Evolutionary conservation across 805 yeast genomes (phyloP), one percentile per base, ranked within the genome.

Genomic region (Wickerhamia fluorescens): DNA sequence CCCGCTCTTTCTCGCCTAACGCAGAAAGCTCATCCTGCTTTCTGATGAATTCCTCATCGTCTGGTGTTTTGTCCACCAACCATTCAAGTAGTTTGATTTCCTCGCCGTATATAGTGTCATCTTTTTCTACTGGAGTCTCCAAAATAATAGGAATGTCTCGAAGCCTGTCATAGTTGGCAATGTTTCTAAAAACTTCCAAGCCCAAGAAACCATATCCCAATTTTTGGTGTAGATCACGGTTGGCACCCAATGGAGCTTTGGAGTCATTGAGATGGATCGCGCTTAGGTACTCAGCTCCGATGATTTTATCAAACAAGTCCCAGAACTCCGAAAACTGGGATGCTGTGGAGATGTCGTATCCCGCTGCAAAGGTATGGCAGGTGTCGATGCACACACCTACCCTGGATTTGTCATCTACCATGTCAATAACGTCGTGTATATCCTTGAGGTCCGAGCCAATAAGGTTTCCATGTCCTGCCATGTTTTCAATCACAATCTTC

Each of bases 361-460:
- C 98, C 2, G 97, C 95, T 1, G 97, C 96, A 63, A 84, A 87
- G 0, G 95, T 68, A 54, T 92, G 98, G 51, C 98, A 92, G 0
- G 97, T 92, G 52, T 92, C 98, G 10, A 92, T 68, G 51, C 98
- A 92, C 1, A 92, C 95, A 4, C 98, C 97, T n/a, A 92, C 78
- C 33, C 98, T 67, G 1, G 58, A 49, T 53, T 88, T 88, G 47
- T 87, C 73, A 1, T 86, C 81, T n/a, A 92, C 72, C 65, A 75
- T 47, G 20, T 73, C 79, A 24, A 92, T 85, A 10, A 92, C 88
- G 14, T 69, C 71, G 16, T 68, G 62, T 27, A 92, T 63, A 47
- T 92, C 97, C 39, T 81, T 75, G 16, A 89, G 57, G 23, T 71
- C 65, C 3, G 89, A 78, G 1, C 97, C 98, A 23, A 92, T 80